Evolutionary conservation across 2,329 filamentous ascomycete genomes (phyloP).

Genomic region (Hypoxylon sp.): DNA sequence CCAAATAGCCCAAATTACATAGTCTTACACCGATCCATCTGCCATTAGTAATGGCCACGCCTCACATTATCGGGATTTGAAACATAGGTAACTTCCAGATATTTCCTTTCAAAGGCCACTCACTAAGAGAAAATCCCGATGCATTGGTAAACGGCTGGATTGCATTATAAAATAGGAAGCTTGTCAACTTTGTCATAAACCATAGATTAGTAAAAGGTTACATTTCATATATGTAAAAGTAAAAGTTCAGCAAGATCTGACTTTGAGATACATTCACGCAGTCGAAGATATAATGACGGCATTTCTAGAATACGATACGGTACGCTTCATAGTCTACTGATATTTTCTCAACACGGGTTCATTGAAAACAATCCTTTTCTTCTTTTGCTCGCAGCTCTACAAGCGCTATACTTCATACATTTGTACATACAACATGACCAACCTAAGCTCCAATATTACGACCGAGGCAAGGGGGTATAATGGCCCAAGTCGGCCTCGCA

Average conservation of each 20-base stretch:
- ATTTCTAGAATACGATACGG: not conserved
- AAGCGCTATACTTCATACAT: constrained; percentile 39
- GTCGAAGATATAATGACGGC: not conserved
- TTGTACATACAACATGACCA: constrained; percentile 42
- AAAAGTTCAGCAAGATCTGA: not conserved
- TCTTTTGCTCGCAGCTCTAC: constrained; percentile 31
- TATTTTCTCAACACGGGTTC: not conserved
- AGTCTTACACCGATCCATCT: not conserved
- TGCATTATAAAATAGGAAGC: not conserved
- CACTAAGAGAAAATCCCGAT: constrained; percentile 4
- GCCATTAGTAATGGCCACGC: constrained; percentile 17
- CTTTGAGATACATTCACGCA: too few relatives aligned
- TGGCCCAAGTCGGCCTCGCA: constrained; percentile 32
- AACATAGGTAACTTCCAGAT: constrained; percentile 14
- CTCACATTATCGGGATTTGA: constrained; percentile 16
- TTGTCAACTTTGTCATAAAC: too few relatives aligned
- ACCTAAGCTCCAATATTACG: constrained; percentile 39
- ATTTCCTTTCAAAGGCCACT: constrained; percentile 2
- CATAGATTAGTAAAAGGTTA: too few relatives aligned
- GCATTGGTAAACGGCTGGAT: not conserved
- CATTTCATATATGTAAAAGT: not conserved
- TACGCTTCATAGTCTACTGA: not conserved
- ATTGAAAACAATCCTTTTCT: constrained; percentile 27
- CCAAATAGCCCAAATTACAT: constrained; percentile 32
- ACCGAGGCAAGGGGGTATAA: constrained; percentile 33